phyloP scores from a whole-genome alignment of 2,329 filamentous ascomycete species.

The Ramichloridium luteum region DNA sequence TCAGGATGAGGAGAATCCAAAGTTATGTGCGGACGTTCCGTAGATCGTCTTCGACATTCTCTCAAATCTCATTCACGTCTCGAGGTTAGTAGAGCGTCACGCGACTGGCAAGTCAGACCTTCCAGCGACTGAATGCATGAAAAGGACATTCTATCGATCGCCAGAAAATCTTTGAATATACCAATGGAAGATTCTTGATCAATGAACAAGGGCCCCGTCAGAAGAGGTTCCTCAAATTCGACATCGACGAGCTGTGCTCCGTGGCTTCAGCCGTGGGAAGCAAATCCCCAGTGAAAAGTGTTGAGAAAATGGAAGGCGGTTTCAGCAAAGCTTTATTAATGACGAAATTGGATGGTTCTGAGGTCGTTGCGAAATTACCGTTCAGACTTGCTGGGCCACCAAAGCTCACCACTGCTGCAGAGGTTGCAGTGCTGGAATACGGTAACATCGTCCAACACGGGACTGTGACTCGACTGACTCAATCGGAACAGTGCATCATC shows the following conservation, averaged over 20 bases:
- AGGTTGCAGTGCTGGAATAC: constrained; percentile 21
- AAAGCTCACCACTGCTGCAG: constrained; percentile 20
- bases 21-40: too few species aligned
- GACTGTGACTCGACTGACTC: too few species aligned
- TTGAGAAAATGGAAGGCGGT: constrained; percentile 25
- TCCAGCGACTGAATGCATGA: too few species aligned
- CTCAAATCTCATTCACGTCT: too few species aligned
- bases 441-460: constrained; percentile 7
- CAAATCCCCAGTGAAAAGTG: constrained; percentile 16
- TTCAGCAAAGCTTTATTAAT: constrained; percentile 25
- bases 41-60: too few species aligned
- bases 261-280: constrained; percentile 15
- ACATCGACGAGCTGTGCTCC: constrained; percentile 21
- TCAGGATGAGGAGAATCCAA: too few species aligned
- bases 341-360: constrained; percentile 18
- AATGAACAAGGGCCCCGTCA: constrained; percentile 16
- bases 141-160: too few species aligned
- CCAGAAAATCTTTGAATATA: too few species aligned
- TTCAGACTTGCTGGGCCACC: constrained; percentile 22
- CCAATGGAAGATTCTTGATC: constrained; percentile 21
- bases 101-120: too few species aligned
- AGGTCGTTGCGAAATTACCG: constrained; percentile 25
- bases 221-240: constrained; percentile 21
- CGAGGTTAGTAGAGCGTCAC: too few species aligned
- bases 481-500: too few species aligned